Evolutionary conservation across 2,329 filamentous ascomycete genomes (phyloP), one percentile per base, ranked within the genome.

Genomic region (Clonostachys solani): DNA sequence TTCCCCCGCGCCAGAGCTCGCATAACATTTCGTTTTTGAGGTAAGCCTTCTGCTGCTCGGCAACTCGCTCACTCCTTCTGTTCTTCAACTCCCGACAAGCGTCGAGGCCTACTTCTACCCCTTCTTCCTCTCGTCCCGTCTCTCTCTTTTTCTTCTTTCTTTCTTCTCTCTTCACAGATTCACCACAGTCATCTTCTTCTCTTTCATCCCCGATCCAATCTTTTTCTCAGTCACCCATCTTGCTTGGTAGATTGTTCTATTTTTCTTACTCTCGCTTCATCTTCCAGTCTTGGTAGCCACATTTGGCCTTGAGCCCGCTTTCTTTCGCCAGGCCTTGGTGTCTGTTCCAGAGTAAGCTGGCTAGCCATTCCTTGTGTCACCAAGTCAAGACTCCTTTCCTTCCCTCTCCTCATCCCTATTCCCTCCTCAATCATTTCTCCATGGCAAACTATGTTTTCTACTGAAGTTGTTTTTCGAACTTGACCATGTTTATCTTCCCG

Each of bases 211-310:
- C 51, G 46, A 51, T 56, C 51, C 50, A 60, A 61, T 60, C 62
- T 59, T 61, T 60, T 60, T 55, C 54, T 40, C 18, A n/a, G 41
- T 34, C 37, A 57, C 65, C 64, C 72, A 74, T 74, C 71, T 80
- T 80, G 77, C 74, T 78, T 66, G 70, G 73, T 78, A 80, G 73
- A 74, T 77, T 67, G 72, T 72, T 73, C 74, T 73, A 77, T 79
- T 72, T 75, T 75, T 74, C 71, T 75, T 73, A 74, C 69, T 68
- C 72, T 79, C 74, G 71, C 75, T 80, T 76, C 70, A 72, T 72
- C 62, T 67, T 69, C 69, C 63, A 65, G 65, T 67, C 70, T 72
- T 77, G 75, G 74, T 73, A 73, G 65, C 69, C 68, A 65, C 68
- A 67, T 70, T 66, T 66, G 60, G 60, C 64, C 56, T 29, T 19